These are phyloP conservation scores for Aegilops longissima DNA, from an alignment of 176 grass and related monocot species.

Conservation along the genomic window DNA sequence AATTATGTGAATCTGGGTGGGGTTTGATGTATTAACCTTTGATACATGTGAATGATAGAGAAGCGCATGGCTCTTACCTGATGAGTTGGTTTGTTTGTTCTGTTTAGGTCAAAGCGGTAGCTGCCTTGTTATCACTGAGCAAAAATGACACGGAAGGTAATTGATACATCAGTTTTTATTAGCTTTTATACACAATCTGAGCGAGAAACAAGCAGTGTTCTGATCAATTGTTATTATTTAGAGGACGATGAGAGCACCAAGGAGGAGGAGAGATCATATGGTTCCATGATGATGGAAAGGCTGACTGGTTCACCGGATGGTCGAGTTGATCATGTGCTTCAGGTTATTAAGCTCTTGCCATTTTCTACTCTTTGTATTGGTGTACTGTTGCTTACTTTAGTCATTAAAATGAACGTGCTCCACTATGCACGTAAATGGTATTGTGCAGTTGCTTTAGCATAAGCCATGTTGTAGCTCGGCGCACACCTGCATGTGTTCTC, in stretches of 20 bases:
- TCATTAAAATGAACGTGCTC: not conserved
- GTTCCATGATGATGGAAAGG: constrained; percentile 94
- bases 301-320: constrained; percentile 72
- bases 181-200: constrained; percentile 18
- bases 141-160: constrained; percentile 75
- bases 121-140: constrained; percentile 63
- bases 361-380: constrained; percentile 18
- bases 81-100: constrained; percentile 11
- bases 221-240: constrained; percentile 36
- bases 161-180: constrained; percentile 5
- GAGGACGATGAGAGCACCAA: constrained; percentile 38
- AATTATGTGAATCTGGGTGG: constrained; percentile 3
- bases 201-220: not conserved
- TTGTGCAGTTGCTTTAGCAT: not conserved
- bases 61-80: not conserved
- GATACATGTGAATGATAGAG: constrained; percentile 20
- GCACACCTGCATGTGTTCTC: not conserved
- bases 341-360: constrained; percentile 52
- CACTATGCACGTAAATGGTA: not conserved
- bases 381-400: not conserved
- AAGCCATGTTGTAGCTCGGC: not conserved
- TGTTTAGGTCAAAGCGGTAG: constrained; percentile 83
- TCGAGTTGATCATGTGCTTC: constrained; percentile 89
- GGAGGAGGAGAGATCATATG: constrained; percentile 75
- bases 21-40: constrained; percentile 1